These are phyloP conservation scores for Pestalotiopsis sp. DNA, from an alignment of 2,329 filamentous ascomycete genomes.

Conservation along the genomic window DNA sequence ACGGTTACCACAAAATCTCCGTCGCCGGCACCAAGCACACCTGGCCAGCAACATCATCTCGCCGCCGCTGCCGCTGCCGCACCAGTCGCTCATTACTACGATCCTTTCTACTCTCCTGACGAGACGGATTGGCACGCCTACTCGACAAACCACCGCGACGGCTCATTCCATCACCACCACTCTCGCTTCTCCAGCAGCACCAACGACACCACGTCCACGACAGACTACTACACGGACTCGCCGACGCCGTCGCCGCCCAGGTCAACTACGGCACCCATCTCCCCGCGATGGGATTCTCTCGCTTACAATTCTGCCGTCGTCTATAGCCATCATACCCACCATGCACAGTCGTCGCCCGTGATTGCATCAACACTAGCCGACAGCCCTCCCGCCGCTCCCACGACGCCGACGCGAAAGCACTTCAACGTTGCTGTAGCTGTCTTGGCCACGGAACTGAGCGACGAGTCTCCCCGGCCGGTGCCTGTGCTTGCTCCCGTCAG, in stretches of 20 bases:
- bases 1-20: conserved; percentile 17
- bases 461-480: conserved; percentile 23
- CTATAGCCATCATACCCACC: conserved; percentile 28
- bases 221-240: conserved; percentile 17
- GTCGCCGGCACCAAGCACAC: conserved; percentile 11
- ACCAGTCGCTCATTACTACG: neutral
- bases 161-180: conserved; percentile 18
- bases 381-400: conserved; percentile 16
- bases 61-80: neutral
- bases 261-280: conserved; percentile 35
- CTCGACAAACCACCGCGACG: conserved; percentile 9
- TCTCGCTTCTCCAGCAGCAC: conserved; percentile 7
- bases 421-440: conserved; percentile 24
- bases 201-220: neutral
- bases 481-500: conserved; percentile 22
- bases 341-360: neutral
- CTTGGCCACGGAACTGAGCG: conserved; percentile 24
- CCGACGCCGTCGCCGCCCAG: conserved; percentile 36
- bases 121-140: neutral
- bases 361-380: conserved; percentile 15
- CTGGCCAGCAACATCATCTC: neutral
- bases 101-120: conserved; percentile 13
- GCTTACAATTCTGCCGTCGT: conserved; percentile 25
- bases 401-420: conserved; percentile 17
- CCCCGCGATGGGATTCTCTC: conserved; percentile 51